Conservation (phyloP, 805 yeast species). For the Starmerella tilneyi region DNA sequence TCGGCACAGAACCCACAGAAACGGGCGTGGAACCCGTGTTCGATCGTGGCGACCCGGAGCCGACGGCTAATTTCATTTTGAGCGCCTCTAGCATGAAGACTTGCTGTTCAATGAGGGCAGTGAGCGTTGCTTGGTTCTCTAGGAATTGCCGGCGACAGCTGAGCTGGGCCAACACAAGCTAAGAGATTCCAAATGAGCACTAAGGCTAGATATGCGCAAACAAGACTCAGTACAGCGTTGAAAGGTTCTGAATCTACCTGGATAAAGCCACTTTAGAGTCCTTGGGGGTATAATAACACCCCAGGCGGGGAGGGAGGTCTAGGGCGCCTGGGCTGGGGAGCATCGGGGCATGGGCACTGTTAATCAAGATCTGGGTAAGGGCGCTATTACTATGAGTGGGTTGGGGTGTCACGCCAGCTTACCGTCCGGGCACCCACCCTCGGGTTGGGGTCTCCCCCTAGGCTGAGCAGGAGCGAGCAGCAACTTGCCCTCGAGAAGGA, state of each 20-base stretch:
- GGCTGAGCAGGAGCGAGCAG: slow-evolving; percentile 7
- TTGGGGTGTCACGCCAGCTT: too few species aligned
- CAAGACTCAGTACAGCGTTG: too few species aligned
- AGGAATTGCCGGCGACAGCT: too few species aligned
- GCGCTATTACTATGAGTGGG: neutral
- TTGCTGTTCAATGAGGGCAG: too few species aligned
- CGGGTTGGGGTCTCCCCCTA: slow-evolving; percentile 4
- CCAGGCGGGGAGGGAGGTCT: slow-evolving; percentile 6
- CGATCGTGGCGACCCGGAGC: slow-evolving; percentile 6
- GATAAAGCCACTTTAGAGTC: neutral
- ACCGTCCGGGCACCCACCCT: too few species aligned
- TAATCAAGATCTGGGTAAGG: slow-evolving; percentile 6
- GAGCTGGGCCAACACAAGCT: too few species aligned
- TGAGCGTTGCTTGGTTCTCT: too few species aligned
- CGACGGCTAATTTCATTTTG: slow-evolving; percentile 3
- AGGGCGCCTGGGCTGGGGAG: slow-evolving; percentile 2
- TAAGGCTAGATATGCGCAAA: too few species aligned
- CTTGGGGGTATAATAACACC: slow-evolving; percentile 1
- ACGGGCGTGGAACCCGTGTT: slow-evolving; percentile 1
- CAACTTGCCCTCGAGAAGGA: too few species aligned
- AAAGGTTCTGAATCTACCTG: too few species aligned
- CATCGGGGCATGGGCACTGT: neutral
- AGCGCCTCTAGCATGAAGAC: slow-evolving; percentile 4
- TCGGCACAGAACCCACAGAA: neutral
- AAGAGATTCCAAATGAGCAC: too few species aligned